These are phyloP conservation scores for Blastocrithidia nonstop DNA, from an alignment of 208 protist genomes.

Conservation along the genomic window DNA sequence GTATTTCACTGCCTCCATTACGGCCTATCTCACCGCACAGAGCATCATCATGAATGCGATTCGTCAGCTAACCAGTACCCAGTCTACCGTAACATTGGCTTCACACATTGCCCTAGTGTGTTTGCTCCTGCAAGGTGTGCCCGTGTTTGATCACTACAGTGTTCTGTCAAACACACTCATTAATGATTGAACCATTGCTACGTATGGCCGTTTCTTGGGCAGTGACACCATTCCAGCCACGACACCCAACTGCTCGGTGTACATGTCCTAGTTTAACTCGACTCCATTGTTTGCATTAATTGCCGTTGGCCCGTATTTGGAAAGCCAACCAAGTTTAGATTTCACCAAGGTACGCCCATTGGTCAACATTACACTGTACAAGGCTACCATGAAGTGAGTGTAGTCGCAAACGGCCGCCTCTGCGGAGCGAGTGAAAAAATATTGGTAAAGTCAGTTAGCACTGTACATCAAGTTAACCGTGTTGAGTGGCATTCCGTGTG, in stretches of 20 bases:
- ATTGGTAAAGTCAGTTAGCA: background rate
- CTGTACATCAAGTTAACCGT: background rate
- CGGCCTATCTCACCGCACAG: no score
- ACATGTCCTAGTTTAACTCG: background rate
- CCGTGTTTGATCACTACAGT: background rate
- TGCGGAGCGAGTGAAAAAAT: background rate
- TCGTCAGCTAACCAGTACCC: background rate
- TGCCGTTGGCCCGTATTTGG: background rate
- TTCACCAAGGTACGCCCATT: background rate
- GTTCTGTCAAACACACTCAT: background rate
- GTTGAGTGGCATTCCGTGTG: background rate
- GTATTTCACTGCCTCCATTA: no score
- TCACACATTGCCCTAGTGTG: background rate
- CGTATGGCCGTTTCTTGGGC: background rate
- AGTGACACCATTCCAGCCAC: background rate
- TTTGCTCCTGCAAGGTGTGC: background rate
- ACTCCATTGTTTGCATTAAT: background rate
- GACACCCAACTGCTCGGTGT: background rate
- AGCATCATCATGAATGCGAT: no score
- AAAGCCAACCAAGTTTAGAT: background rate
- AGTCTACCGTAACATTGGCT: background rate
- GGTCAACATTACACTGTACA: background rate
- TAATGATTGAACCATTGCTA: background rate
- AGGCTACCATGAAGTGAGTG: background rate
- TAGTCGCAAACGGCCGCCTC: background rate